Evolutionary conservation across 2,329 filamentous ascomycete species (phyloP), one percentile per base, ranked within the genome.

Genomic region (Arthrinium phaeospermum): DNA sequence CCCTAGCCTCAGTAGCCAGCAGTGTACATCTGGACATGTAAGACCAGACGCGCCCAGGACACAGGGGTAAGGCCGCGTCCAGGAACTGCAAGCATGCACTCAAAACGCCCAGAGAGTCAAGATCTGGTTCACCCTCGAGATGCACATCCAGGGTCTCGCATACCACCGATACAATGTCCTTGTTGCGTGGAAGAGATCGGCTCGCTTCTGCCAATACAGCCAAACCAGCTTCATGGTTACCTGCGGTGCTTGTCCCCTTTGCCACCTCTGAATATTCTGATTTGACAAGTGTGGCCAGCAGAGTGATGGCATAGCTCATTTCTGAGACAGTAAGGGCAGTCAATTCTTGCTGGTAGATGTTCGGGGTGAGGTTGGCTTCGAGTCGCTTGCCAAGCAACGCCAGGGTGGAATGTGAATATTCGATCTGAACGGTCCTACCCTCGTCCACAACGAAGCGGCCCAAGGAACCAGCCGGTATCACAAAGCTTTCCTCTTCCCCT

Each of bases 41-140:
- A 4, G 96, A 95, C 95, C 96, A 98, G 7, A 98, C 91, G 73
- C 95, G 89, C 72, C 93, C 93, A 0, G 96, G 96, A 70, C 92
- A 90, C n/a, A 89, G 93, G 77, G 88, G 86, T 37, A 96, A 82
- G 24, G 97, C 84, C 3, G 92, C 90, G 76, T 93, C 89, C 49
- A 97, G 85, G 78, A 98, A 98, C 70, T 94, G 92, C 30, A 95
- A 83, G 79, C 94, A 97, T 34, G 93, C 90, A 14, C 86, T 85
- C 71, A 92, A 81, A 68, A 95, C 88, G 1, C 92, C 86, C 41
- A 97, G 86, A 47, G 91, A 89, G 57, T 91, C 83, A 14, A 90
- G 89, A 53, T 91, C 90, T n/a, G 89, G 80, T 24, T 90, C 88
- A 61, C 90, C 89, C 57, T 92, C 89, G 74, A 91, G 86, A 71